Evolutionary conservation across 1,284 basidiomycete species (phyloP).

Genomic region (Austroboletus rostrupii): DNA sequence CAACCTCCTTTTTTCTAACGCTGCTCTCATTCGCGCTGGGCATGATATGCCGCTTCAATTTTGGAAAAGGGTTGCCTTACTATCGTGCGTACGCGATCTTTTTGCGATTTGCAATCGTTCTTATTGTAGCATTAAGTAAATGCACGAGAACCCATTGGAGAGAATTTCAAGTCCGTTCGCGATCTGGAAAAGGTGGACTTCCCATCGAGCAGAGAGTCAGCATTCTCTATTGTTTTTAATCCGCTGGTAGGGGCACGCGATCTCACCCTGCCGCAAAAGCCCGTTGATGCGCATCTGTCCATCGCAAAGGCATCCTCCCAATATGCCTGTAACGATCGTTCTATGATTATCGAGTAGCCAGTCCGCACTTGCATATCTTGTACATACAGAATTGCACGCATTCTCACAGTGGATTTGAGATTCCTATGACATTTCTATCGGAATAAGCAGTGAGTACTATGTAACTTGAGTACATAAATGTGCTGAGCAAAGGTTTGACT

Average conservation of each 20-base stretch:
- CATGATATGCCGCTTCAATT: slow-evolving; percentile 65
- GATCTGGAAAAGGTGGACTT: slow-evolving; percentile 66
- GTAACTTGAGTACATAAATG: slow-evolving; percentile 13
- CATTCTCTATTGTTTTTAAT: slow-evolving; percentile 50
- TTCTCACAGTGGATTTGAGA: background rate
- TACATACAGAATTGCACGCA: background rate
- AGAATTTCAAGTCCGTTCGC: slow-evolving; percentile 41
- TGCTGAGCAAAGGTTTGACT: slow-evolving; percentile 1
- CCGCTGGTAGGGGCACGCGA: slow-evolving; percentile 31
- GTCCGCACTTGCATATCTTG: too few relatives aligned
- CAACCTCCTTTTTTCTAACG: slow-evolving; percentile 55
- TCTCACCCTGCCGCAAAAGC: slow-evolving; percentile 37
- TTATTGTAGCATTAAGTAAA: slow-evolving; percentile 42
- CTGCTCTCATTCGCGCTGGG: slow-evolving; percentile 56
- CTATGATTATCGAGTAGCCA: slow-evolving; percentile 48
- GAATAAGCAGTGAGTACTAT: slow-evolving; percentile 5
- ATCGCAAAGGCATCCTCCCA: background rate
- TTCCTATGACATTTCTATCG: background rate
- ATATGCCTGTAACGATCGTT: slow-evolving; percentile 25
- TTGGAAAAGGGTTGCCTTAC: slow-evolving; percentile 65
- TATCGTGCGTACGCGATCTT: slow-evolving; percentile 49
- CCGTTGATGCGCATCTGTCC: slow-evolving; percentile 42
- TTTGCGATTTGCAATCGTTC: background rate
- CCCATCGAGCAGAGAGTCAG: slow-evolving; percentile 51
- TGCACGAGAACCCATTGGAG: slow-evolving; percentile 45